phyloP scores from a whole-genome alignment of 2,329 filamentous ascomycete genomes.

The Pseudogymnoascus sp. region DNA sequence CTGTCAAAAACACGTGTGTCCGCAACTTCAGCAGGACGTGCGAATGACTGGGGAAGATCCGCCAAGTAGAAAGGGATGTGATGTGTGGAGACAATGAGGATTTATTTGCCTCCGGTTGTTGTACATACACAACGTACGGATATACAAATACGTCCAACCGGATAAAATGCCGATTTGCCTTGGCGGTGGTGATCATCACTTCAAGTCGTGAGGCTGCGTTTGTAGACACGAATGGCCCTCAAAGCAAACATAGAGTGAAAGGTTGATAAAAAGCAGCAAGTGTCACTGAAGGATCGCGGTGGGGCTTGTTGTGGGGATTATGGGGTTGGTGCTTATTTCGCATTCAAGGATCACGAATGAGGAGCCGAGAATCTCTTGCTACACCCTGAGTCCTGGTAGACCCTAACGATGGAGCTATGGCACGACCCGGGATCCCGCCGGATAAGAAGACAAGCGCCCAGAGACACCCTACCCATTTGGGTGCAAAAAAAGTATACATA shows the following conservation, averaged over 20 bases:
- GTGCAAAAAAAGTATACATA: background rate
- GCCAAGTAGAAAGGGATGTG: background rate
- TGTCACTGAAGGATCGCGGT: background rate
- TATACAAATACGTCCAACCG: background rate
- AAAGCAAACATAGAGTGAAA: background rate
- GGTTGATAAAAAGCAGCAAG: background rate
- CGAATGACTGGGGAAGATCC: background rate
- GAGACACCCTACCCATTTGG: background rate
- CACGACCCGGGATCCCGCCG: background rate
- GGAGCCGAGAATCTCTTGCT: background rate
- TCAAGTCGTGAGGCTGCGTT: background rate
- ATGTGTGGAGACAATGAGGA: background rate
- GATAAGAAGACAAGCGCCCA: background rate
- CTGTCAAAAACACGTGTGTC: background rate
- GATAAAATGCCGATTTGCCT: background rate
- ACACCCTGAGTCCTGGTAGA: too few relatives aligned
- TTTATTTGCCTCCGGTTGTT: background rate
- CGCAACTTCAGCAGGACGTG: background rate
- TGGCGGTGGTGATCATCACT: background rate
- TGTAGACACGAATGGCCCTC: background rate
- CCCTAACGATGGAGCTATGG: background rate
- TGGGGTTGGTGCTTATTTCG: background rate
- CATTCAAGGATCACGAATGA: background rate
- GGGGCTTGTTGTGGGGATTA: background rate
- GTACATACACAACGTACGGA: background rate